Percentiles rank a stretch among this genome's conserved stretches.
These are phyloP conservation scores for Colletotrichum sp. DNA, from an alignment of 2,329 filamentous ascomycete species.

Conservation along the genomic window DNA sequence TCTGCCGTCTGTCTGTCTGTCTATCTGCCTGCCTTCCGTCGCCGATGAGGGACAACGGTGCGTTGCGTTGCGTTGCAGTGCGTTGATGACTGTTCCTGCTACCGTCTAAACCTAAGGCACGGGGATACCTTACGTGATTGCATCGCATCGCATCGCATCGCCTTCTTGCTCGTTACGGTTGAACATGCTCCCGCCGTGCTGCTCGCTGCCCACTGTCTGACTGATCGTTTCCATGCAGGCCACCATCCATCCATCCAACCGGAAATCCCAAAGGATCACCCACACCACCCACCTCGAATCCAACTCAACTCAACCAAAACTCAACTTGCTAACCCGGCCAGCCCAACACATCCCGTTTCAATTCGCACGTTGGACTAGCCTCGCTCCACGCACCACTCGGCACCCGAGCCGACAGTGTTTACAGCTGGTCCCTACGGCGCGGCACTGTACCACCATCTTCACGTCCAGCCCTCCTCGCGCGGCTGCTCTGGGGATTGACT, in stretches of 20 bases:
- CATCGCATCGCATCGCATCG: background rate
- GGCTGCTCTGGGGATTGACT: background rate
- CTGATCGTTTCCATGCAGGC: conserved; percentile 7
- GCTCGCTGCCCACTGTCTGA: background rate
- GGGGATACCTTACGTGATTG: background rate
- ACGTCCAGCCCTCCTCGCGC: background rate
- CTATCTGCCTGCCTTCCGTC: background rate
- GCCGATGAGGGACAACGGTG: background rate
- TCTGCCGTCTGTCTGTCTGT: background rate
- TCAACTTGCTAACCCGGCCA: background rate
- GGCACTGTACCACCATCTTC: background rate
- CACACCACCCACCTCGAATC: background rate
- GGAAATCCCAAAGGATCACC: background rate
- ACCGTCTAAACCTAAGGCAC: background rate
- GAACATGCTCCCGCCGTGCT: background rate
- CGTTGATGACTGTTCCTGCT: background rate
- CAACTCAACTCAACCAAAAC: background rate
- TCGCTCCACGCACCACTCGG: background rate
- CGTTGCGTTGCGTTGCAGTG: background rate
- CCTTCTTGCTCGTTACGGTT: background rate
- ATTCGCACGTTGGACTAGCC: background rate
- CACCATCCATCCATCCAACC: background rate
- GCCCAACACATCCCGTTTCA: background rate
- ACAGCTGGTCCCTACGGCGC: background rate
- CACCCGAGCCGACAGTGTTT: background rate